Base-by-base conservation (phyloP, 1,139 yeast species). In the Magnusiomyces tetraspermus region DNA sequence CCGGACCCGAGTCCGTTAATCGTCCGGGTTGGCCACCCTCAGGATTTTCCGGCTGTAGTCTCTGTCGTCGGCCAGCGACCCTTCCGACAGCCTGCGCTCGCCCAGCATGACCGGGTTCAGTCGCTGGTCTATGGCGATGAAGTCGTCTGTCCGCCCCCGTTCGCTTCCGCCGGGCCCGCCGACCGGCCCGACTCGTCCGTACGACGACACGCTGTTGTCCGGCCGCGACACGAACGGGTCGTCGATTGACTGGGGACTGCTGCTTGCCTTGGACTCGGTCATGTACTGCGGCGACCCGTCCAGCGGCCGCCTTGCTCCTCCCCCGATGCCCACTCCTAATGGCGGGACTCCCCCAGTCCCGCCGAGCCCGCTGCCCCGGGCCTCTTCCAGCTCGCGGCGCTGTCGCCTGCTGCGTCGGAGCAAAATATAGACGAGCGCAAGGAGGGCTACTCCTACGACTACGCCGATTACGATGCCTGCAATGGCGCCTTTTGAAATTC, bases 41-140 rank as follows among this genome's bases (percentile, higher is more conserved):
- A 85, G 71, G 33, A 83, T 79, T 67, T 84, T 83, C 60, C 89
- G 74, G 49, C 84, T 76, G 68, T 84, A 84, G 65, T 85, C 92
- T 13, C 85, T 78, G 58, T 84, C 89, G 65, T 85, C 94, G 15
- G 88, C 90, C 57, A 85, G 73, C 24, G 85, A 78, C 15, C 89
- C 90, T 63, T 83, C 89, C 55, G 84, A 77, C 54, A 84, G 71
- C 58, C 94, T 74, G 57, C 88, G 77, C 65, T 86, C 80, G 26
- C 87, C 88, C 68, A 84, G 73, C 82, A 83, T 79, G 48, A 78
- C 74, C 1, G 87, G 85, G 63, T 82, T 80, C 57, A 82, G 69
- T 55, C 87, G 72, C 48, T 83, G 86, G 66, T 84, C 90, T 54
- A 81, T 83, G 51, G 82, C 73, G 53, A 77, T 50, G 74, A 80